phyloP scores from a whole-genome alignment of 495 filamentous ascomycete genomes.

The Aspergillus panamensis region DNA sequence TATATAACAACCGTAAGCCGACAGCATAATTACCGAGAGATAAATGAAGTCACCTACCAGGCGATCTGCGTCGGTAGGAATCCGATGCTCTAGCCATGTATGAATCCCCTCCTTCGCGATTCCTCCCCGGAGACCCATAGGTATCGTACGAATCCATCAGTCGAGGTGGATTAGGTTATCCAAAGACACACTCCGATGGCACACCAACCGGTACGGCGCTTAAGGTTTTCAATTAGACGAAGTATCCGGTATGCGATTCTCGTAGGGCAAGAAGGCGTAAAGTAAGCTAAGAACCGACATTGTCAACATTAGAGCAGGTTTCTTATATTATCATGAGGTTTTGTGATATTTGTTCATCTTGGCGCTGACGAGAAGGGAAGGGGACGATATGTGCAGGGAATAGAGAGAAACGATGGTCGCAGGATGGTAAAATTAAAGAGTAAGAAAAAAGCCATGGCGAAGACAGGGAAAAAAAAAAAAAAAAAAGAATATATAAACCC shows the following conservation, averaged over 20 bases:
- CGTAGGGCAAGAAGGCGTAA: constrained; percentile 6
- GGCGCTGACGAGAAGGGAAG: constrained; percentile 23
- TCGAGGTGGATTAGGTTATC: neutral
- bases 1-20: constrained; percentile 16
- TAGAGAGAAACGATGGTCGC: constrained; percentile 6
- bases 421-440: constrained; percentile 9
- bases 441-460: constrained; percentile 7
- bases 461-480: constrained; percentile 9
- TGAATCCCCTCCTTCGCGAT: constrained; percentile 36
- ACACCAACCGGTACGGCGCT: neutral
- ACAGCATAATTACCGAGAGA: neutral
- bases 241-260: neutral
- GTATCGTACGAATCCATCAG: constrained; percentile 46
- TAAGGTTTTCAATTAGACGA: neutral
- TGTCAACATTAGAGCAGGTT: constrained; percentile 40
- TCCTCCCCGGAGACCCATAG: constrained; percentile 39
- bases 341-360: constrained; percentile 23
- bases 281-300: constrained; percentile 40
- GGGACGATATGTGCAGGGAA: constrained; percentile 18
- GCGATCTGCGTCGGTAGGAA: constrained; percentile 49
- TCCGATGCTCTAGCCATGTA: constrained; percentile 35
- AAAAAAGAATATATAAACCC: constrained; percentile 20
- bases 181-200: neutral
- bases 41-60: constrained; percentile 38
- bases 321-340: constrained; percentile 24